A percentile compares a stretch with the other conserved stretches of the same genome.
Evolutionary conservation across 2,329 filamentous ascomycete genomes (phyloP).

Genomic region (Drechslerella coelobrocha): DNA sequence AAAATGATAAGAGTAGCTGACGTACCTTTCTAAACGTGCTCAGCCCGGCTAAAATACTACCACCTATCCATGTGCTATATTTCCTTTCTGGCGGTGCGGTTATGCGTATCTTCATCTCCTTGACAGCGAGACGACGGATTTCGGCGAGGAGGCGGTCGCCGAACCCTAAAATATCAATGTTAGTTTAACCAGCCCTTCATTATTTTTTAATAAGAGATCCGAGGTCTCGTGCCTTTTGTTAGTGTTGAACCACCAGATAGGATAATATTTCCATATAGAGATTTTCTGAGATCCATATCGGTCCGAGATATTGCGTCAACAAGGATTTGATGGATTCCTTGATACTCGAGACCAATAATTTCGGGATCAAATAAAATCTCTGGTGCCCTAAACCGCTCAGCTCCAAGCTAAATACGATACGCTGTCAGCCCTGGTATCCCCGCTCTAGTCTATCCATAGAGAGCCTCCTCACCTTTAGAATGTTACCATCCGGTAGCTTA

Average conservation of each 20-base stretch:
- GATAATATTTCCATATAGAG: conserved; percentile 94
- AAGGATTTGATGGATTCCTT: conserved; percentile 95
- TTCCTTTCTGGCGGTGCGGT: conserved; percentile 96
- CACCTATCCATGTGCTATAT: conserved; percentile 99
- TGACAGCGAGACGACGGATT: conserved; percentile 90
- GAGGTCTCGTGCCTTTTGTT: conserved; percentile 70
- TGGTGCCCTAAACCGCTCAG: conserved; percentile 92
- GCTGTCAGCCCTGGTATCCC: conserved; percentile 2
- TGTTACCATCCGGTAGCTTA: conserved; percentile 87
- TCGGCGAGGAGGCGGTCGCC: conserved; percentile 90
- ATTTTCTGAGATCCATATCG: conserved; percentile 92
- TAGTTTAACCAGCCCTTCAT: conserved; percentile 18
- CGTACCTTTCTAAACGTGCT: conserved; percentile 97
- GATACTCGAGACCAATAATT: conserved; percentile 94
- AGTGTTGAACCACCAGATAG: conserved; percentile 94
- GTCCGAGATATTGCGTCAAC: conserved; percentile 94
- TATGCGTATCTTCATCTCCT: conserved; percentile 99
- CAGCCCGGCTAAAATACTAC: conserved; percentile 92
- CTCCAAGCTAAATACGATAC: conserved; percentile 70
- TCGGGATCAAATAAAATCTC: conserved; percentile 98
- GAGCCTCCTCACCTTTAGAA: conserved; percentile 72
- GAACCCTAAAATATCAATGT: conserved; percentile 65
- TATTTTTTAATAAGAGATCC: conserved; percentile 7
- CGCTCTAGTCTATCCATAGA: too few species aligned
- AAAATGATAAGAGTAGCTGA: conserved; percentile 25